Conservation (phyloP, 2,329 filamentous ascomycete genomes). For the Fusarium pseudonygamai region DNA sequence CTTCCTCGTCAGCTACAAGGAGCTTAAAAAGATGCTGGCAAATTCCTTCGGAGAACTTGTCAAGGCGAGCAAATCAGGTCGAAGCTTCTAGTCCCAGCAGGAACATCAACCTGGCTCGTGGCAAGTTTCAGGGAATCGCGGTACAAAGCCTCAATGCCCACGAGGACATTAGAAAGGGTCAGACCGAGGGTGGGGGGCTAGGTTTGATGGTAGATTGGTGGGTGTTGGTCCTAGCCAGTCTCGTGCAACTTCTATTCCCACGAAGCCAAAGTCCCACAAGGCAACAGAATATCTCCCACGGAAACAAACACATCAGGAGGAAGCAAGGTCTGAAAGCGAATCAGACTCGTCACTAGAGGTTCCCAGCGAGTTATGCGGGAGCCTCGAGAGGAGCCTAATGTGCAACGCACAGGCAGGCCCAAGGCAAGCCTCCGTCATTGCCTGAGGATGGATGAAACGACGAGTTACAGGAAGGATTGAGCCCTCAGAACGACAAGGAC, state of each 20-base stretch:
- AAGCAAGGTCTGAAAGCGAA: neutral
- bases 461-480: neutral
- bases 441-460: neutral
- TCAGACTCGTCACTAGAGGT: neutral
- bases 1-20: slow-evolving; percentile 89
- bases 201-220: neutral
- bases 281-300: neutral
- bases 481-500: neutral
- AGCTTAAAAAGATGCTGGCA: slow-evolving; percentile 75
- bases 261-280: neutral
- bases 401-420: neutral
- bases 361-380: neutral
- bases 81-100: slow-evolving; percentile 47
- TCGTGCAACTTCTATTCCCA: neutral
- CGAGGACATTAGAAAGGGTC: neutral
- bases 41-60: slow-evolving; percentile 67
- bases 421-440: neutral
- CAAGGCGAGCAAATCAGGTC: slow-evolving; percentile 54
- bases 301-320: neutral
- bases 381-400: neutral
- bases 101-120: neutral
- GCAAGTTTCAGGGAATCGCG: neutral
- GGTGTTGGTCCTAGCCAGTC: neutral
- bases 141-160: neutral
- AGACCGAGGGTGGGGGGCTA: neutral